Percentiles rank a stretch among this genome's conserved stretches.
Conservation (phyloP, 1,139 yeast genomes). For the Kodamaea suecica region DNA sequence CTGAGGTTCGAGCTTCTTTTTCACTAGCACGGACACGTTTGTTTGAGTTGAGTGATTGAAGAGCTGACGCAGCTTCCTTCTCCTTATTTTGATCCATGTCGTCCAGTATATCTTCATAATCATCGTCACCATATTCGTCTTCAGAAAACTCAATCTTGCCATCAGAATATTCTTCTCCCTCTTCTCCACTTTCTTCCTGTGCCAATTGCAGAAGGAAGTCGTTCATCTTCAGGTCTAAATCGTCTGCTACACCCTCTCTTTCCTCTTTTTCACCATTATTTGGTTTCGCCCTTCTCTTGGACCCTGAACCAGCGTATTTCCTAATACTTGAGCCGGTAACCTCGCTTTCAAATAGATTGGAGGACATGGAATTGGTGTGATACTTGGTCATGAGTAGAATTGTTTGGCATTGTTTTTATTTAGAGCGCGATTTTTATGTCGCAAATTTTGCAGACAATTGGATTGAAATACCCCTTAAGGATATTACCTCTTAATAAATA, state of each 20-base stretch:
- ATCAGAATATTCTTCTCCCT: slow-evolving; percentile 4
- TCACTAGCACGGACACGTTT: no score
- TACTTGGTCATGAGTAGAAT: no score
- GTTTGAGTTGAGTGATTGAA: background rate
- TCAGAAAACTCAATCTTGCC: slow-evolving; percentile 7
- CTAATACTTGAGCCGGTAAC: background rate
- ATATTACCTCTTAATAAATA: no score
- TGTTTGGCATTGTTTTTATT: no score
- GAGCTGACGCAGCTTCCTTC: slow-evolving; percentile 5
- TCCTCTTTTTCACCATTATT: background rate
- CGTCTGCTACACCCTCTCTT: slow-evolving; percentile 1
- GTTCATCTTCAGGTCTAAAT: slow-evolving; percentile 13
- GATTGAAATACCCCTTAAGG: no score
- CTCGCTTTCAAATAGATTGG: slow-evolving; percentile 14
- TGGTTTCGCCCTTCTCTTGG: background rate
- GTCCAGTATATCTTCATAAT: slow-evolving; percentile 16
- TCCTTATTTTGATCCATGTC: slow-evolving; percentile 14
- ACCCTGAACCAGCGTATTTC: background rate
- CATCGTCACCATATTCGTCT: slow-evolving; percentile 17
- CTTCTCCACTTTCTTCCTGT: slow-evolving; percentile 12
- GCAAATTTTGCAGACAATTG: no score
- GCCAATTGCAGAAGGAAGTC: slow-evolving; percentile 15
- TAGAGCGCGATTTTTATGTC: no score
- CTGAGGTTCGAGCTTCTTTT: background rate
- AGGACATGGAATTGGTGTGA: no score